Base-by-base conservation (phyloP, 352 stramenopile genomes). In the Phytophthora capsici region DNA sequence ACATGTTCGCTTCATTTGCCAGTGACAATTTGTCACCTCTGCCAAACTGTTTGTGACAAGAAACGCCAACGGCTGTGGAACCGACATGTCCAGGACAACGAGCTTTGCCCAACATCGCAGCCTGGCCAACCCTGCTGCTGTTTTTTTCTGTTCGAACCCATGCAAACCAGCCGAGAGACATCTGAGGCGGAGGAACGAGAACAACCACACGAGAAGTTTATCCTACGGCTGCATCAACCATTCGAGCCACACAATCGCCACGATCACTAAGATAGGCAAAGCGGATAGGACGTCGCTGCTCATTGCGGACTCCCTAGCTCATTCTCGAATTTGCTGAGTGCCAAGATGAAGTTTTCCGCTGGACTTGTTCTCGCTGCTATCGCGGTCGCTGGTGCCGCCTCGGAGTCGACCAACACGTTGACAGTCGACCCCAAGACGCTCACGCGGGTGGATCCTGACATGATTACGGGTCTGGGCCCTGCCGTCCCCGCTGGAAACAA, bases 331-430 rank as follows among this genome's bases (percentile, higher is more conserved):
- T 67, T 67, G 22, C 41, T n/a, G 6, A n/a, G n/a, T 32, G 3
- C 9, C 7, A 63, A 28, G 12, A 69, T 69, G 61, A 57, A 69
- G 53, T 58, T 69, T 23, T 16, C 47, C 38, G 9, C 61, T 64
- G 61, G 61, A 32, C 22, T 69, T 46, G 45, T 69, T 14, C 30
- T 69, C 20, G 46, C 46, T 16, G 53, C 45, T 16, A 14, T 64
- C 22, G 61, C 53, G 19, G 28, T 64, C 20, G 54, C 61, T 20
- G 41, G 53, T 13, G 38, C 17, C 12, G 37, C 40, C 4, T 53
- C 61, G 7, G 61, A 64, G 22, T 54, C 46, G 1, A 58, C 53
- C 37, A 57, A 52, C 26, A 61, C 51, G 2, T 20, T 58, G 37
- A 52, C 25, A 8, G 51, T 62, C 20, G 40, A 66, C 41, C 50